A percentile compares a stretch with the other conserved stretches of the same genome.
Evolutionary conservation across 148 eudicot species (phyloP).

Genomic region (Pharnaceum exiguum): DNA sequence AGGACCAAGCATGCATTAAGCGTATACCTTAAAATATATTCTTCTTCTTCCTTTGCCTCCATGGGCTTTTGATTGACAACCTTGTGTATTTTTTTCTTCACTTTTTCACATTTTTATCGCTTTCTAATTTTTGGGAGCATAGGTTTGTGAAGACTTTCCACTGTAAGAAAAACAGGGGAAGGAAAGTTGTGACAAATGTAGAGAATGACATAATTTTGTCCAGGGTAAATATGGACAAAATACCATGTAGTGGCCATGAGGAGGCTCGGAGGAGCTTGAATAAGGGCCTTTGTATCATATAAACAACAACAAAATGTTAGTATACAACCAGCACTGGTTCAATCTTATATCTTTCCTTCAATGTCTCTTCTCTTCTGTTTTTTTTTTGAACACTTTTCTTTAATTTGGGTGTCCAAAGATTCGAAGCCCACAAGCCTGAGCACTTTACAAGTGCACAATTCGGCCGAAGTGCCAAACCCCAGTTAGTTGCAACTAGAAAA

Average conservation of each 20-base stretch:
- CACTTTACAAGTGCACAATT: too few relatives aligned
- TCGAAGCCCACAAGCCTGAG: too few relatives aligned
- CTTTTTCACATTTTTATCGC: neutral
- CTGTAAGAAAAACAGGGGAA: neutral
- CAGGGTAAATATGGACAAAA: conserved; percentile 9
- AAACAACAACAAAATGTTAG: neutral
- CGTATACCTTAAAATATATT: neutral
- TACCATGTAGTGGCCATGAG: neutral
- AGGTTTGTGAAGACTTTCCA: conserved; percentile 13
- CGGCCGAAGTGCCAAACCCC: too few relatives aligned
- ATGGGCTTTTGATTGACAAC: too few relatives aligned
- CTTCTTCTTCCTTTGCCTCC: neutral
- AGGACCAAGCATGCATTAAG: conserved; percentile 17
- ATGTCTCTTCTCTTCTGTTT: too few relatives aligned
- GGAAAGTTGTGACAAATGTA: neutral
- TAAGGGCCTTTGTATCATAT: conserved; percentile 16
- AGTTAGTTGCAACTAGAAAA: too few relatives aligned
- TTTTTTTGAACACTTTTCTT: neutral
- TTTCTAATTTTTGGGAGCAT: neutral
- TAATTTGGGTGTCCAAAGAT: neutral
- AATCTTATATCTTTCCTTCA: neutral
- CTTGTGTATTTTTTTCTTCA: conserved; percentile 12
- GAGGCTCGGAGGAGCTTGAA: conserved; percentile 17
- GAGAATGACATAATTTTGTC: conserved; percentile 7
- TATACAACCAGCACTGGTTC: neutral